These are phyloP conservation scores for Senna siamea DNA, from an alignment of 306 rosid genomes.

Conservation along the genomic window DNA sequence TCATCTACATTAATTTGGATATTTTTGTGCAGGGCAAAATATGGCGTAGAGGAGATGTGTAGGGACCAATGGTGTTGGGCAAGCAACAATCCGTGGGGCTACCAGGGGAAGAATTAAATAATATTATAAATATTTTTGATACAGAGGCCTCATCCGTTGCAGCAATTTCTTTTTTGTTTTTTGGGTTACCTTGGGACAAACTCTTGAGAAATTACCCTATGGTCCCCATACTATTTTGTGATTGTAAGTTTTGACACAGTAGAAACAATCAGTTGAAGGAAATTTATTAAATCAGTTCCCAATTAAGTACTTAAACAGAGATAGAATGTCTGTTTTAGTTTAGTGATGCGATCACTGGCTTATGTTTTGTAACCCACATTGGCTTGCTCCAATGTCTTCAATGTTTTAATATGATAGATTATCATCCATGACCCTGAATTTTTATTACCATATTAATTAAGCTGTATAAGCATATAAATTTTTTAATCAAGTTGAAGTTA, in stretches of 20 bases:
- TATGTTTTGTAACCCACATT: not conserved
- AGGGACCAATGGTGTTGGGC: conserved; percentile 79
- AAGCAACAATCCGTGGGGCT: conserved; percentile 61
- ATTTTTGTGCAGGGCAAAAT: conserved; percentile 50
- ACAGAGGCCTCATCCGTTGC: not conserved
- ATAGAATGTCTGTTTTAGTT: not conserved
- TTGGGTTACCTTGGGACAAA: not conserved
- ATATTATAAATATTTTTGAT: too few relatives aligned
- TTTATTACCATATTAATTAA: too few relatives aligned
- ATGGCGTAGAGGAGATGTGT: conserved; percentile 67
- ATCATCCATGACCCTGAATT: too few relatives aligned
- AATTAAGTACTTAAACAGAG: too few relatives aligned
- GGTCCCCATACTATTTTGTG: not conserved
- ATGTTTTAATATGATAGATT: too few relatives aligned
- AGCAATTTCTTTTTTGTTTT: not conserved
- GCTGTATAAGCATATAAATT: too few relatives aligned
- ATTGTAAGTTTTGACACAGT: not conserved
- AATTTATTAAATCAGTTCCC: too few relatives aligned
- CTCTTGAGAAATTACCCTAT: not conserved
- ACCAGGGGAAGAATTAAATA: conserved; percentile 27
- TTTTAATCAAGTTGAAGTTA: too few relatives aligned
- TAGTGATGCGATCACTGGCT: not conserved
- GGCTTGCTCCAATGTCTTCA: not conserved
- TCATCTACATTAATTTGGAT: too few relatives aligned
- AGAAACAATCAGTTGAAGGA: not conserved